These are phyloP conservation scores for Rhizoctonia solani DNA, from an alignment of 1,284 basidiomycete species.

Conservation along the genomic window DNA sequence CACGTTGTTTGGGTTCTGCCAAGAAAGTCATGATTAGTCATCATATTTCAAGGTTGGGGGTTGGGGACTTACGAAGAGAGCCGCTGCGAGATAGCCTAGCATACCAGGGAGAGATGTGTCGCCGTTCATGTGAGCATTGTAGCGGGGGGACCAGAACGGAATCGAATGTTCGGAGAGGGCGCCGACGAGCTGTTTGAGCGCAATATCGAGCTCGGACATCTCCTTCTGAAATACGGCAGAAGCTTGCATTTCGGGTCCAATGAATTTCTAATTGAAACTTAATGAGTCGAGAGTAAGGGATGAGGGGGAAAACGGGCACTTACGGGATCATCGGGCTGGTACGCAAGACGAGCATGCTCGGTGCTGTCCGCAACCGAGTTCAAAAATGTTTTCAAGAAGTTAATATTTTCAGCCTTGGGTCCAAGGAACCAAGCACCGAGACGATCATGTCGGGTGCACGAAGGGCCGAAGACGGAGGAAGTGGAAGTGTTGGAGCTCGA, in stretches of 20 bases:
- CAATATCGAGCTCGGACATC: constrained; percentile 1
- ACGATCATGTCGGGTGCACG: constrained; percentile 34
- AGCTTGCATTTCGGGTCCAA: constrained; percentile 6
- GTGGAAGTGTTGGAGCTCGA: too few relatives aligned
- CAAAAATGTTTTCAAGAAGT: constrained; percentile 40
- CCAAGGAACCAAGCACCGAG: constrained; percentile 45
- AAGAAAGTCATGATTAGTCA: not conserved
- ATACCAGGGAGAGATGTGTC: constrained; percentile 50
- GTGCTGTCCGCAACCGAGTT: constrained; percentile 35
- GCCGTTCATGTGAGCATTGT: constrained; percentile 51
- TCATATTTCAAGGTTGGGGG: not conserved
- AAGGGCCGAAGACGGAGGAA: too few relatives aligned
- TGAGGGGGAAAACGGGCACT: not conserved
- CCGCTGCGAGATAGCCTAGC: constrained; percentile 48
- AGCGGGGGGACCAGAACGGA: constrained; percentile 53
- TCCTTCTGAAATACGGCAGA: constrained; percentile 8
- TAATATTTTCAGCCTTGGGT: constrained; percentile 43
- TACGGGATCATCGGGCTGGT: constrained; percentile 4
- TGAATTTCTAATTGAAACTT: constrained; percentile 21
- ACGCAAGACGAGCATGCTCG: constrained; percentile 6
- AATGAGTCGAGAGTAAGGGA: not conserved
- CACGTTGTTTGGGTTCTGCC: constrained; percentile 53
- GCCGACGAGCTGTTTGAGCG: constrained; percentile 8
- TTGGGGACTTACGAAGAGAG: constrained; percentile 42
- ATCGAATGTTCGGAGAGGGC: constrained; percentile 44